These are phyloP conservation scores for Vaucheria bursata DNA, from an alignment of 352 stramenopile genomes.

Conservation along the genomic window DNA sequence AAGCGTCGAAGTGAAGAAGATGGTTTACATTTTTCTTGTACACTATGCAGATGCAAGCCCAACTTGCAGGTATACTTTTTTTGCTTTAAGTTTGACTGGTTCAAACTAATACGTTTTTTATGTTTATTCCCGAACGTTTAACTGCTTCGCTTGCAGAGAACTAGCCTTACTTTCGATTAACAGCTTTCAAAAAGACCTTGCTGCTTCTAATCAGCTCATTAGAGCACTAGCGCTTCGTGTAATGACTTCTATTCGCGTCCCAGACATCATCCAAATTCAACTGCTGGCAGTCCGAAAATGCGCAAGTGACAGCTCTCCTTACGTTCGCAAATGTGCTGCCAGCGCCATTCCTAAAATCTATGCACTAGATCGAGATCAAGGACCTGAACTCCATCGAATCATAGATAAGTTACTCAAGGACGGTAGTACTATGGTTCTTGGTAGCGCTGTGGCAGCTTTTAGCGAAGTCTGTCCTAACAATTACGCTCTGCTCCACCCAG, in stretches of 20 bases:
- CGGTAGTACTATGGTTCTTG: conserved; percentile 91
- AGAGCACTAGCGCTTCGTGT: conserved; percentile 82
- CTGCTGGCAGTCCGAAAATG: conserved; percentile 61
- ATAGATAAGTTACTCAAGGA: conserved; percentile 84
- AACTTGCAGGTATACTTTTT: no score
- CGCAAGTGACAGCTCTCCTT: conserved; percentile 78
- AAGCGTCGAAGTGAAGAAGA: conserved; percentile 96
- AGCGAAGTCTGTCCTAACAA: conserved; percentile 83
- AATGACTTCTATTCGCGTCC: conserved; percentile 93
- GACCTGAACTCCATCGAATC: conserved; percentile 53
- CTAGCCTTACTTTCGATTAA: conserved; percentile 94
- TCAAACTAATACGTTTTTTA: no score
- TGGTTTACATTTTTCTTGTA: conserved; percentile 99
- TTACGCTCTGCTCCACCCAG: conserved; percentile 83
- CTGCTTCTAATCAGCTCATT: conserved; percentile 72
- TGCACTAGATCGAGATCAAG: conserved; percentile 70
- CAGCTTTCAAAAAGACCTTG: conserved; percentile 94
- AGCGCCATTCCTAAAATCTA: conserved; percentile 90
- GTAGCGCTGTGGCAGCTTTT: conserved; percentile 83
- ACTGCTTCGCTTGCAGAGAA: no score
- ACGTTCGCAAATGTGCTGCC: conserved; percentile 93
- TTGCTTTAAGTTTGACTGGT: no score
- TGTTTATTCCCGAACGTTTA: no score
- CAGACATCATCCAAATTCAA: conserved; percentile 97
- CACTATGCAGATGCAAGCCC: conserved; percentile 91